phyloP scores from a whole-genome alignment of 2,329 filamentous ascomycete genomes.

The Cercospora nicotianae region DNA sequence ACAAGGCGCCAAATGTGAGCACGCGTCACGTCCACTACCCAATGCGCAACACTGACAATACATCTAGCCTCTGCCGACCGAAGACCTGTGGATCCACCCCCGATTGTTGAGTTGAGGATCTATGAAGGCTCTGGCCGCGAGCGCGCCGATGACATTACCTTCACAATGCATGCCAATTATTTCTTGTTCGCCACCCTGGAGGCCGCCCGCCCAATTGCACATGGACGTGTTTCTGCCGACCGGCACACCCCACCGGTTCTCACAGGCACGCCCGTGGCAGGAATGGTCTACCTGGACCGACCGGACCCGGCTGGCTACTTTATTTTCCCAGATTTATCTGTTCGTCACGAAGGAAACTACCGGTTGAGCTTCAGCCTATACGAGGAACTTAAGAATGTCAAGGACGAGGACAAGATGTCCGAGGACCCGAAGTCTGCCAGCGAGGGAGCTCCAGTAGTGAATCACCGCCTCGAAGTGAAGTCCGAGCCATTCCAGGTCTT shows the following conservation, averaged over 20 bases:
- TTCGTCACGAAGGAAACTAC: constrained; percentile 92
- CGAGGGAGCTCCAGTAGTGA: constrained; percentile 61
- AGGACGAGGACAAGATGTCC: constrained; percentile 66
- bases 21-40: background rate
- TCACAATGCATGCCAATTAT: constrained; percentile 93
- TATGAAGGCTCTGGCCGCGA: constrained; percentile 63
- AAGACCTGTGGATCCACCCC: constrained; percentile 88
- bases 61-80: constrained; percentile 74
- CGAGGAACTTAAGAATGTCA: constrained; percentile 84
- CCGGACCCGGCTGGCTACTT: constrained; percentile 83
- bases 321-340: constrained; percentile 94
- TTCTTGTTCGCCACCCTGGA: constrained; percentile 94
- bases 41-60: constrained; percentile 24
- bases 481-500: constrained; percentile 84
- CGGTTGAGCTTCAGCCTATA: constrained; percentile 89
- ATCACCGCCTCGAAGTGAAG: constrained; percentile 87
- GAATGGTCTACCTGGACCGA: constrained; percentile 92
- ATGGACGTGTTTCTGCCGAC: constrained; percentile 69
- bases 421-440: constrained; percentile 41
- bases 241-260: constrained; percentile 76
- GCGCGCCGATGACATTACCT: constrained; percentile 64
- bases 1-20: constrained; percentile 88
- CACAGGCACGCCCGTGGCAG: constrained; percentile 90
- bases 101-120: constrained; percentile 87
- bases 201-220: constrained; percentile 77